Conservation (phyloP, 2,329 filamentous ascomycete genomes). For the Fusarium clavum region DNA sequence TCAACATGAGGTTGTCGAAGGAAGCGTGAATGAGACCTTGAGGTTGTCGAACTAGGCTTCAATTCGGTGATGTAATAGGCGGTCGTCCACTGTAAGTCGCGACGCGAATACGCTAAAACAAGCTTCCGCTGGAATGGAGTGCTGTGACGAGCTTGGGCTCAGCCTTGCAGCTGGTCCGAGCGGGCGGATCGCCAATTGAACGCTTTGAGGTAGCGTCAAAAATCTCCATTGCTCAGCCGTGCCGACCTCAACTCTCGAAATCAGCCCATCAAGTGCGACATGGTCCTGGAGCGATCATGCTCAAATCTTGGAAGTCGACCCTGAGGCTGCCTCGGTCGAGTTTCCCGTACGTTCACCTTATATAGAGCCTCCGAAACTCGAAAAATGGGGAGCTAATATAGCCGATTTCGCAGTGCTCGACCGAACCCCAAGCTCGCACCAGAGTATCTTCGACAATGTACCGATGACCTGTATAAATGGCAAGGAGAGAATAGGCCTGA, state of each 20-base stretch:
- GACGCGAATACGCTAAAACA: slow-evolving; percentile 28
- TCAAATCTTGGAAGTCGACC: slow-evolving; percentile 78
- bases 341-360: slow-evolving; percentile 68
- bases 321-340: slow-evolving; percentile 79
- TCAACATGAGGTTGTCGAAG: background rate
- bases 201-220: slow-evolving; percentile 34
- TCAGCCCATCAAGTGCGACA: slow-evolving; percentile 36
- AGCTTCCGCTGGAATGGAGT: slow-evolving; percentile 6
- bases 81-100: slow-evolving; percentile 34
- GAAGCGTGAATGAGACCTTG: slow-evolving; percentile 11
- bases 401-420: slow-evolving; percentile 58
- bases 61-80: slow-evolving; percentile 41
- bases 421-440: slow-evolving; percentile 62
- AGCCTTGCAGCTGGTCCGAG: slow-evolving; percentile 45
- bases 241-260: slow-evolving; percentile 11
- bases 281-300: slow-evolving; percentile 52
- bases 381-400: slow-evolving; percentile 34
- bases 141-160: slow-evolving; percentile 14
- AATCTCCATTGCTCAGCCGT: slow-evolving; percentile 40
- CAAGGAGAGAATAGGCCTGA: slow-evolving; percentile 71
- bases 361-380: background rate
- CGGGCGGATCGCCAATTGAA: slow-evolving; percentile 30
- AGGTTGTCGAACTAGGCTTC: slow-evolving; percentile 2
- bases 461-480: slow-evolving; percentile 91
- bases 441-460: slow-evolving; percentile 78